Conservation (phyloP, 2,329 filamentous ascomycete genomes). For the Diaporthe destruens region DNA sequence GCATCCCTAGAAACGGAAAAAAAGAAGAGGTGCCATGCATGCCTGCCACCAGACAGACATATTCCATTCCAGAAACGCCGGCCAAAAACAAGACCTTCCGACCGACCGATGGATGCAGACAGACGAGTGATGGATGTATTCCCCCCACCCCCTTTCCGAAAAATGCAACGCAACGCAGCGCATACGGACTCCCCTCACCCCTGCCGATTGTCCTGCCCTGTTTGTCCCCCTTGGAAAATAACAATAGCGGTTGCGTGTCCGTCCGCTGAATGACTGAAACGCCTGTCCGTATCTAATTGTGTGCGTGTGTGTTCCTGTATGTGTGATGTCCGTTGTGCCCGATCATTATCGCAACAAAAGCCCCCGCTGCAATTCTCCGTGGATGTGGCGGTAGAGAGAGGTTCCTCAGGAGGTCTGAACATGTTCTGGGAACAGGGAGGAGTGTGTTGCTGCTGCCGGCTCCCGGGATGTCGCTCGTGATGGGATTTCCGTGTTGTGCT, state of each 20-base stretch:
- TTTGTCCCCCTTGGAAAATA: neutral
- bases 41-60: neutral
- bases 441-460: too few relatives aligned
- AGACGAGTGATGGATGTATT: neutral
- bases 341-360: neutral
- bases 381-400: neutral
- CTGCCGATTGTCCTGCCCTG: neutral
- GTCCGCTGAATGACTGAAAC: conserved; percentile 15
- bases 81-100: neutral
- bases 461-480: neutral
- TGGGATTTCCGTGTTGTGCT: neutral
- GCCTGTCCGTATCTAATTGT: conserved; percentile 13
- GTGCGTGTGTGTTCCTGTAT: neutral
- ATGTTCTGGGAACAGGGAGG: neutral
- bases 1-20: too few relatives aligned
- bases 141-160: neutral
- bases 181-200: neutral
- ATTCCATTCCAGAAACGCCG: conserved; percentile 24
- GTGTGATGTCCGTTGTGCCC: neutral
- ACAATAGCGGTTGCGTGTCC: neutral
- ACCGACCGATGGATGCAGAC: neutral
- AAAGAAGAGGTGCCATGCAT: too few relatives aligned
- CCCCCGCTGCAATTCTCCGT: too few relatives aligned
- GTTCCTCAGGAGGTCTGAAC: neutral
- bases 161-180: conserved; percentile 1